Evolutionary conservation across 352 stramenopile genomes (phyloP), one percentile per base, ranked within the genome.

Genomic region (Pythium dissimile): DNA sequence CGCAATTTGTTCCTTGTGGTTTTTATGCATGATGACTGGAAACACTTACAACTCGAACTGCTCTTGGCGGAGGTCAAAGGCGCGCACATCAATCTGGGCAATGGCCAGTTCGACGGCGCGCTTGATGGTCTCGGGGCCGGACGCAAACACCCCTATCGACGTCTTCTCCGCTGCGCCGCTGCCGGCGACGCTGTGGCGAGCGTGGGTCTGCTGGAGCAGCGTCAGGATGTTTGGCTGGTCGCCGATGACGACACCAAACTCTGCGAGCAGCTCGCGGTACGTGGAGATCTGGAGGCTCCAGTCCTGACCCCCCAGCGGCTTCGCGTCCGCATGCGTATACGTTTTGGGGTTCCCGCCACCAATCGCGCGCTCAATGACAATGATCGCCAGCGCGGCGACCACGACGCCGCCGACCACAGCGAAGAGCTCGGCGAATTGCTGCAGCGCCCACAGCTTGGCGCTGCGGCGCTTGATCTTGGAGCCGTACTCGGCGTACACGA

Each of bases 381-480:
- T 35, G 32, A 55, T 20, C 1, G 26, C 32, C n/a, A 35, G 30
- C 16, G 59, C 54, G 6, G 20, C 46, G 1, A 59, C 39, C 4
- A 37, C 30, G 2, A 31, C 46, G 5, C 18, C 50, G 10, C 30
- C 20, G 26, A 68, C 28, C 35, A 59, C 27, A 13, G 44, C n/a
- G 5, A 35, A 24, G 27, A 55, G 42, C 50, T 71, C 48, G 5
- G 67, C 49, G 16, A 67, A 46, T n/a, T 60, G 41, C 32, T 73
- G 47, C 18, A 73, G 7, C 2, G 46, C 28, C 68, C 64, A 76
- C 15, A 71, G 32, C 3, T 54, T 26, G 30, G 34, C 42, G 18
- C 62, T 48, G 0, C 38, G 15, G 10, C 28, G 34, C 9, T 61
- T 48, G 53, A 73, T 65, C 44, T 65, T 71, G 51, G 55, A 43